Evolutionary conservation across 208 protist genomes (phyloP).

Genomic region (Kentomonas sorsogonicus): DNA sequence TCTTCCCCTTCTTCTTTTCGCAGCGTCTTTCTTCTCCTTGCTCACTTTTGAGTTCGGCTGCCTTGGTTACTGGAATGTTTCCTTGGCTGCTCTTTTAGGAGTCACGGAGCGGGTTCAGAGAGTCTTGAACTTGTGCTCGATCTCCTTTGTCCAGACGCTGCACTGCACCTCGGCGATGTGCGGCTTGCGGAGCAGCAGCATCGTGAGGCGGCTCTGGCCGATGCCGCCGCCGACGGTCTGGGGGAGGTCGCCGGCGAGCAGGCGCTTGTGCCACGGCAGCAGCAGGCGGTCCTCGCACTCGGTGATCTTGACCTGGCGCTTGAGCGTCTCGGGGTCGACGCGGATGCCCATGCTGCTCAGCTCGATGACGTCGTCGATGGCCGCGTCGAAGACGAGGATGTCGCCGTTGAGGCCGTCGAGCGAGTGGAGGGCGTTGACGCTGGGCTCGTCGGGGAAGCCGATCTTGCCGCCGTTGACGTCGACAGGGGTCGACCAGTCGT

Average conservation of each 20-base stretch:
- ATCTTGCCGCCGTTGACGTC: slow-evolving; percentile 21
- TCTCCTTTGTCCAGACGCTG: slow-evolving; percentile 72
- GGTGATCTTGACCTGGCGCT: slow-evolving; percentile 70
- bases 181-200: slow-evolving; percentile 86
- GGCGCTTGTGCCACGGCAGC: slow-evolving; percentile 68
- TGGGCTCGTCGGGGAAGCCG: slow-evolving; percentile 37
- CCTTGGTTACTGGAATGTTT: too few relatives aligned
- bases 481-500: slow-evolving; percentile 88
- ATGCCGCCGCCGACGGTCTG: slow-evolving; percentile 86
- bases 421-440: slow-evolving; percentile 44
- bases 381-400: slow-evolving; percentile 85
- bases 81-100: too few relatives aligned
- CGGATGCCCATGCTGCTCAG: slow-evolving; percentile 91
- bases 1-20: too few relatives aligned
- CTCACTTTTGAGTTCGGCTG: too few relatives aligned
- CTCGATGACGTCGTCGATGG: slow-evolving; percentile 80
- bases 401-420: slow-evolving; percentile 86
- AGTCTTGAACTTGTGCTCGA: slow-evolving; percentile 19
- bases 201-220: slow-evolving; percentile 80
- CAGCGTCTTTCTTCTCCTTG: too few relatives aligned
- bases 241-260: slow-evolving; percentile 72
- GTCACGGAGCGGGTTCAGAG: too few relatives aligned
- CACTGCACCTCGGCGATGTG: slow-evolving; percentile 92
- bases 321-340: slow-evolving; percentile 74
- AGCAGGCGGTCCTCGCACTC: slow-evolving; percentile 53